Percentiles rank a stretch among this genome's conserved stretches.
Evolutionary conservation across 2,329 filamentous ascomycete species (phyloP).

Genomic region (Chaetomiaceae sp.): DNA sequence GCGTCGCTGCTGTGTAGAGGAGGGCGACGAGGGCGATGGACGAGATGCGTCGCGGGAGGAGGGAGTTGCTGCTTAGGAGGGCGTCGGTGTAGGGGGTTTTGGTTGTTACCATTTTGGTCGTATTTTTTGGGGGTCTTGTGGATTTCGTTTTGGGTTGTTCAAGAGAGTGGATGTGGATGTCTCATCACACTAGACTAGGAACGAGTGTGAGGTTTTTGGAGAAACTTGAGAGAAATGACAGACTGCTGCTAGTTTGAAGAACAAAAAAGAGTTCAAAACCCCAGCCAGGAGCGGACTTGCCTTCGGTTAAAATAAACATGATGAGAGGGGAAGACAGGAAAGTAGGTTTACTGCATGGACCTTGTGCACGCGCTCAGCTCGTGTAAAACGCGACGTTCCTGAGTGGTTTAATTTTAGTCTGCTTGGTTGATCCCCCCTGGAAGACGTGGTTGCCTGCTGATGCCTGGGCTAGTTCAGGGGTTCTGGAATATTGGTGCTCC

Average conservation of each 20-base stretch:
- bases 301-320: neutral
- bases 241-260: no score
- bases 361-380: neutral
- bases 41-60: conserved; percentile 14
- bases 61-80: neutral
- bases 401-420: no score
- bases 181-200: no score
- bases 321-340: no score
- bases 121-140: neutral
- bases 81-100: neutral
- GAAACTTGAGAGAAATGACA: no score
- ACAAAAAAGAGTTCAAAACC: neutral
- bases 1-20: conserved; percentile 18
- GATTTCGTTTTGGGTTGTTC: neutral
- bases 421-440: no score
- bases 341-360: neutral
- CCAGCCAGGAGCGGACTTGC: neutral
- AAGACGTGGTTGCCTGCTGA: no score
- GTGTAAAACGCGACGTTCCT: no score
- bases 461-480: no score
- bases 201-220: no score
- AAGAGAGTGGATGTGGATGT: no score
- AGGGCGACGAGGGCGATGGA: conserved; percentile 11
- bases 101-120: neutral
- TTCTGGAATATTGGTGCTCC: no score